These are phyloP conservation scores for Quercus gilva DNA, from an alignment of 306 rosid genomes.

Conservation along the genomic window DNA sequence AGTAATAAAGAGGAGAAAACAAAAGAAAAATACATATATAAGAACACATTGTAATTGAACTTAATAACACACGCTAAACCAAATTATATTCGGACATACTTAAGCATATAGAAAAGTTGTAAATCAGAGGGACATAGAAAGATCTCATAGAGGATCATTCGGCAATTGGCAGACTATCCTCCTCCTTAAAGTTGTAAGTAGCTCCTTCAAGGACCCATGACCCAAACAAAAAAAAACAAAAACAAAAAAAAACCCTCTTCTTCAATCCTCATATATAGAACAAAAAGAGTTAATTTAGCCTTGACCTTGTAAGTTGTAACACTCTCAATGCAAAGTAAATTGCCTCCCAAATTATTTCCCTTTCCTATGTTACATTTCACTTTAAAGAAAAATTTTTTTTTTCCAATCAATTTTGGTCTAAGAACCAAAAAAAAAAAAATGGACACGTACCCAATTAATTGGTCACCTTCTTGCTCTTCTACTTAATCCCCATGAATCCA, in stretches of 20 bases:
- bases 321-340: not conserved
- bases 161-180: not conserved
- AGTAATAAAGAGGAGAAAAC: too few species aligned
- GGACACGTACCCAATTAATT: conserved; percentile 17
- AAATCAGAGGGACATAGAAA: not conserved
- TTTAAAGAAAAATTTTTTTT: not conserved
- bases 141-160: not conserved
- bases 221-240: too few species aligned
- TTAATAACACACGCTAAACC: too few species aligned
- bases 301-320: not conserved
- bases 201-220: not conserved
- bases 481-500: not conserved
- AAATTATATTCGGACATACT: too few species aligned
- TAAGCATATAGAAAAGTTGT: too few species aligned
- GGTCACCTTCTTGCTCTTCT: not conserved
- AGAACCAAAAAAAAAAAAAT: not conserved
- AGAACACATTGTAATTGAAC: too few species aligned
- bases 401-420: not conserved
- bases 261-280: not conserved
- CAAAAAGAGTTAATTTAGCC: not conserved
- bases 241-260: not conserved
- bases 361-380: not conserved
- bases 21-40: too few species aligned
- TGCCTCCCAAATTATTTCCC: not conserved
- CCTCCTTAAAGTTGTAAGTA: not conserved